Conservation (phyloP, 176 grass and related monocot species). For the Chrysopogon serrulatus region DNA sequence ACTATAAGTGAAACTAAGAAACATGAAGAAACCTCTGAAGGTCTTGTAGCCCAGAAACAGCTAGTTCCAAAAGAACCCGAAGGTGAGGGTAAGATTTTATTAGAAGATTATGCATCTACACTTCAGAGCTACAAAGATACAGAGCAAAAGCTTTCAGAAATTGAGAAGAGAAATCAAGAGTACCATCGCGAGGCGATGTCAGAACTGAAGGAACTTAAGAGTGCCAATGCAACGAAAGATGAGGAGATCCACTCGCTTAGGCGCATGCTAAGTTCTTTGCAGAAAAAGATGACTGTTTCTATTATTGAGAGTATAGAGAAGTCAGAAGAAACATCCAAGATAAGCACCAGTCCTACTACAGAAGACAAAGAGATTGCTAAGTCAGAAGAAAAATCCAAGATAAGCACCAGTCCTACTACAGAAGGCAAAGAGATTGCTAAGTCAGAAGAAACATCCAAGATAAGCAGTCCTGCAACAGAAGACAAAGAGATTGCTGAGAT, state of each 20-base stretch:
- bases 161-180: slow-evolving; percentile 45
- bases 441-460: slow-evolving; percentile 41
- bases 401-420: slow-evolving; percentile 16
- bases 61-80: slow-evolving; percentile 28
- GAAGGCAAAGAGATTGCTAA: slow-evolving; percentile 36
- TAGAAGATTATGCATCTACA: slow-evolving; percentile 40
- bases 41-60: slow-evolving; percentile 4
- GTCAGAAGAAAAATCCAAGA: slow-evolving; percentile 38
- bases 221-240: slow-evolving; percentile 57
- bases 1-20: background rate
- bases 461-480: slow-evolving; percentile 23
- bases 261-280: slow-evolving; percentile 63
- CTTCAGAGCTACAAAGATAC: slow-evolving; percentile 52
- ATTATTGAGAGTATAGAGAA: slow-evolving; percentile 25
- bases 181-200: slow-evolving; percentile 44
- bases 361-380: slow-evolving; percentile 34
- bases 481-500: slow-evolving; percentile 38
- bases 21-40: slow-evolving; percentile 25
- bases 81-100: slow-evolving; percentile 34
- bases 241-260: slow-evolving; percentile 62
- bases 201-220: slow-evolving; percentile 60
- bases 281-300: slow-evolving; percentile 41
- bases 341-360: slow-evolving; percentile 10
- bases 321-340: slow-evolving; percentile 41
- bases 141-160: slow-evolving; percentile 44